A percentile compares a stretch with the other conserved stretches of the same genome.
Evolutionary conservation across 768 basidiomycete genomes (phyloP).

Genomic region (Hericium rajendrae): DNA sequence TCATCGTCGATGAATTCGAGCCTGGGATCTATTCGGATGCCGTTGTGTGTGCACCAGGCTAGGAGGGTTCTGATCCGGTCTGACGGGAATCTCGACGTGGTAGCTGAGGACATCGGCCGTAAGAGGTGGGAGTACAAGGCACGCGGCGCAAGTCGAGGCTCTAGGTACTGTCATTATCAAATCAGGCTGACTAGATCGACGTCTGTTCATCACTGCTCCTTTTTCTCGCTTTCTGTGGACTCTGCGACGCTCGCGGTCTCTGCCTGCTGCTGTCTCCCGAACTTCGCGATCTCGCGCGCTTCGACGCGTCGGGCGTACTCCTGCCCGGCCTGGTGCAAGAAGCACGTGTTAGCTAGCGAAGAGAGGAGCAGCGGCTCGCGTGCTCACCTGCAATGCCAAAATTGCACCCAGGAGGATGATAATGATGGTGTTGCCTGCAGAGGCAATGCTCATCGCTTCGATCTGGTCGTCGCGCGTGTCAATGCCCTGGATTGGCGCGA

Average conservation of each 20-base stretch:
- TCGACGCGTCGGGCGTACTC: slow-evolving; percentile 36
- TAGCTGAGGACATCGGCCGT: no score
- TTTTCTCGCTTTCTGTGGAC: slow-evolving; percentile 6
- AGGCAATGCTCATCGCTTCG: slow-evolving; percentile 72
- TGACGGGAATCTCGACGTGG: background rate
- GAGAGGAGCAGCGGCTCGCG: background rate
- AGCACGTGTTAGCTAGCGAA: background rate
- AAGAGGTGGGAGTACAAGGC: no score
- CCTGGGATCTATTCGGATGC: slow-evolving; percentile 13
- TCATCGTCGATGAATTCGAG: slow-evolving; percentile 10
- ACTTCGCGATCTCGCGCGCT: slow-evolving; percentile 9
- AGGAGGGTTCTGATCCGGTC: slow-evolving; percentile 5
- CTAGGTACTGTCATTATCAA: no score
- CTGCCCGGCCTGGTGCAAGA: slow-evolving; percentile 60
- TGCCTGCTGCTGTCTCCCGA: slow-evolving; percentile 9
- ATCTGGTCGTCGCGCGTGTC: slow-evolving; percentile 59
- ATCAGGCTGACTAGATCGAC: no score
- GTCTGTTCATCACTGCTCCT: background rate
- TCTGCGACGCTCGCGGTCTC: slow-evolving; percentile 1
- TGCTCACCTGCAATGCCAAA: slow-evolving; percentile 61
- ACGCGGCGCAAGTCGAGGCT: no score
- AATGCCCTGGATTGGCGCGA: slow-evolving; percentile 37
- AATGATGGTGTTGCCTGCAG: slow-evolving; percentile 83
- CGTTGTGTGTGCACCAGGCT: slow-evolving; percentile 15
- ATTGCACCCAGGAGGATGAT: slow-evolving; percentile 57